These are phyloP conservation scores for Stemphylium vesicarium DNA, from an alignment of 2,329 filamentous ascomycete species.

Conservation along the genomic window DNA sequence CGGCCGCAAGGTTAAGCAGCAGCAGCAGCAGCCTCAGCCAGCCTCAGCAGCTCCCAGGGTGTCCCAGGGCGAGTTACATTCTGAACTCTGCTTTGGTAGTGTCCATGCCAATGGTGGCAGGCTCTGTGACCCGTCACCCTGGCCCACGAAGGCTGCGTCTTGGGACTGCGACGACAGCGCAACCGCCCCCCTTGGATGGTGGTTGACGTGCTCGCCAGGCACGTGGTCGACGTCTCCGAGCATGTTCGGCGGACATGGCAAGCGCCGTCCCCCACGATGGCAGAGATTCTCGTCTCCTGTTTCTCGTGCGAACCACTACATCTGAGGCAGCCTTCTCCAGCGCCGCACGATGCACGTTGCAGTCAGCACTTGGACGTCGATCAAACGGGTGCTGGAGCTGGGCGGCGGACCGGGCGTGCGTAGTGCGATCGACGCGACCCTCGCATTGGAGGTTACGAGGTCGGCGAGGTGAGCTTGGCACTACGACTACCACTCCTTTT, in stretches of 20 bases:
- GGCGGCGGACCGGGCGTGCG: constrained; percentile 38
- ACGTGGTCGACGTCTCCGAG: no score
- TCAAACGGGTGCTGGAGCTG: constrained; percentile 50
- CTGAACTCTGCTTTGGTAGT: background rate
- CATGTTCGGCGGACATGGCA: no score
- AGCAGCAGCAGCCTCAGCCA: constrained; percentile 26
- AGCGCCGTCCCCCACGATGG: background rate
- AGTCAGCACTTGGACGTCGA: constrained; percentile 41
- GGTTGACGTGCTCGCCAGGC: background rate
- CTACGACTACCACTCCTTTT: constrained; percentile 30
- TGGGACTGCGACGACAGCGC: constrained; percentile 8
- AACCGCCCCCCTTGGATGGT: constrained; percentile 15
- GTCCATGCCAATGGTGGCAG: background rate
- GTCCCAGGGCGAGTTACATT: constrained; percentile 3
- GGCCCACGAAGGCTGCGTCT: constrained; percentile 18
- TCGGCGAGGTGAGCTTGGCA: constrained; percentile 47
- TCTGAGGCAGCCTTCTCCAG: constrained; percentile 15
- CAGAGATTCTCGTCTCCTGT: constrained; percentile 8
- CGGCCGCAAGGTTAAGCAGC: constrained; percentile 8
- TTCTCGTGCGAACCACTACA: constrained; percentile 5
- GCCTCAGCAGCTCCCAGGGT: constrained; percentile 13
- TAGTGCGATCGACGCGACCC: constrained; percentile 42
- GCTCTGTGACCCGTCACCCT: constrained; percentile 24
- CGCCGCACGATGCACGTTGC: constrained; percentile 42
- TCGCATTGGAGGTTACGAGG: constrained; percentile 37